Base-by-base conservation (phyloP, 2,329 filamentous ascomycete species). In the Bipolaris gigantea region DNA sequence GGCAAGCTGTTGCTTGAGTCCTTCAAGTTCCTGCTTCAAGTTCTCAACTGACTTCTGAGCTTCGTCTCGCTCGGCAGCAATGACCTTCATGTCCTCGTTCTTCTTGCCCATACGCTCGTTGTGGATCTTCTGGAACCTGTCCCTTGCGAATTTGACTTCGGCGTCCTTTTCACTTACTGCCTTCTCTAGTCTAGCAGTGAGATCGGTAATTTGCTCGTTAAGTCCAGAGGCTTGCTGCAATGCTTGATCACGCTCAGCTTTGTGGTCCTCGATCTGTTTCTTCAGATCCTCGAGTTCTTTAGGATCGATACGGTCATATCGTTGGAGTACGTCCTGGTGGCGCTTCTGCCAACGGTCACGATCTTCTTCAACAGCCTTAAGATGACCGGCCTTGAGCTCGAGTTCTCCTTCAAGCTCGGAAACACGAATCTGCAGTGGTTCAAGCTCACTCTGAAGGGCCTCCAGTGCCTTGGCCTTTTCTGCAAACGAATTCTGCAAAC, bases 331-430 rank as follows among this genome's bases (percentile, higher is more conserved):
- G 64, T 95, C 90, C 71, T 97, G 92, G 1, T 92, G 95, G 21
- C 94, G 88, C 79, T 97, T 93, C 75, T 96, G 92, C 90, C 93
- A 97, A 53, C 90, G 85, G 71, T 97, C 93, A 15, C 94, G 88
- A 70, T 97, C 93, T 66, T 94, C 89, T 62, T 95, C 89, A 9
- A 97, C 82, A 59, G 97, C 83, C 67, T 89, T 90, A 69, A 97
- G 85, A 71, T 97, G 93, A 11, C 91, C 91, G 62, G 95, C 88
- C 66, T 92, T 89, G 61, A 88, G 89, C 56, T 88, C 85, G 59
- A 90, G 82, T 57, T 93, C 85, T 55, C 88, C 91, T 71, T 95
- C 90, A 13, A 97, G 80, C 67, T 96, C 92, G 10, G 86, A 83
- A 38, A 97, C 87, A 57, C 86, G 88, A 48, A 85, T 83, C 71